Conservation (phyloP, 2,329 filamentous ascomycete genomes). For the Aspergillus sp. region DNA sequence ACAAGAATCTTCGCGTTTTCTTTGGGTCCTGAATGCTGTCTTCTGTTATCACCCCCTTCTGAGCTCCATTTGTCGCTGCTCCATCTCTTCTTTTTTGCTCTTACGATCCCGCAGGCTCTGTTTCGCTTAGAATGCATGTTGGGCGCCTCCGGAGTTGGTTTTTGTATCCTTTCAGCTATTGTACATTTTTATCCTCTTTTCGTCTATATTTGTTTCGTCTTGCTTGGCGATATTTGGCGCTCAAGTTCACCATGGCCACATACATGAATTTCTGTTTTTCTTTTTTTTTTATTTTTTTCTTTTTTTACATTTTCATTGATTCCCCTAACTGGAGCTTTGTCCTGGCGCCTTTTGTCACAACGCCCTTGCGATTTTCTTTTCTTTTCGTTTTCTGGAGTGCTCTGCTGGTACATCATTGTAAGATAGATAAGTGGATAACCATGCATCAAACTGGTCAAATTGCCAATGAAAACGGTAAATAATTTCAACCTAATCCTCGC, state of each 20-base stretch:
- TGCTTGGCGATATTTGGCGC: slow-evolving; percentile 5
- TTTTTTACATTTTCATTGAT: slow-evolving; percentile 1
- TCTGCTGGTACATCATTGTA: slow-evolving; percentile 4
- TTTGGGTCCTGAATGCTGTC: no score
- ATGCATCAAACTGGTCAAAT: neutral
- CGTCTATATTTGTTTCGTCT: slow-evolving; percentile 3
- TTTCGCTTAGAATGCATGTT: slow-evolving; percentile 17
- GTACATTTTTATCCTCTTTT: slow-evolving; percentile 8
- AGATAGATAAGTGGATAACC: slow-evolving; percentile 1
- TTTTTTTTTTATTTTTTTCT: slow-evolving; percentile 4
- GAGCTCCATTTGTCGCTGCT: no score
- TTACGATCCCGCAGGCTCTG: neutral
- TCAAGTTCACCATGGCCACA: slow-evolving; percentile 3
- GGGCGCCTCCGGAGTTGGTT: slow-evolving; percentile 21
- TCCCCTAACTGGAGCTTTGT: no score
- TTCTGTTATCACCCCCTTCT: no score
- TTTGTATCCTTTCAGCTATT: slow-evolving; percentile 4
- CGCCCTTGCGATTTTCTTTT: slow-evolving; percentile 1
- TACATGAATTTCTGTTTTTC: slow-evolving; percentile 1
- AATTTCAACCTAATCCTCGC: neutral
- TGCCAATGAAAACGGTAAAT: slow-evolving; percentile 1
- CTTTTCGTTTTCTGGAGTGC: slow-evolving; percentile 1
- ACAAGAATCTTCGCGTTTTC: no score
- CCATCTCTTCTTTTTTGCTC: no score
- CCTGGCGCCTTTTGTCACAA: neutral